Conservation (phyloP, 2,329 filamentous ascomycete genomes). For the Akanthomyces muscarius region DNA sequence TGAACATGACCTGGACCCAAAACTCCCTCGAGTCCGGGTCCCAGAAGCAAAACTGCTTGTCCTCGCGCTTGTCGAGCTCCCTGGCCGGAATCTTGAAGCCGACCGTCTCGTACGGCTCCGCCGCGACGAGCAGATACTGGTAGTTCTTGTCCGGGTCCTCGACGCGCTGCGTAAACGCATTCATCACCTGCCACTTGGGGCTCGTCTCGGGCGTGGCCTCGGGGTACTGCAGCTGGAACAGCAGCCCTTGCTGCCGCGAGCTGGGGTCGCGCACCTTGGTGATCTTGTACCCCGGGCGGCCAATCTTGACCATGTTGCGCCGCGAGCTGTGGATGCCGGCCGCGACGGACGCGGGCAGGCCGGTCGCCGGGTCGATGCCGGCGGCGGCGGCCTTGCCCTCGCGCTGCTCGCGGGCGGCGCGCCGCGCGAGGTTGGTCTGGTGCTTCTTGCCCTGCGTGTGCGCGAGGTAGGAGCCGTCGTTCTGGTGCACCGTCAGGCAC, state of each 20-base stretch:
- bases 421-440: constrained; percentile 94
- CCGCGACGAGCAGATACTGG: constrained; percentile 92
- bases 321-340: constrained; percentile 65
- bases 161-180: constrained; percentile 90
- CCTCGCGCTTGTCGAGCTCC: constrained; percentile 86
- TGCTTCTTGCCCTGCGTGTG: constrained; percentile 99
- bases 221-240: constrained; percentile 96
- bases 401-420: constrained; percentile 91
- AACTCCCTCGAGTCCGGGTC: constrained; percentile 95
- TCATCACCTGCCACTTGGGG: constrained; percentile 94
- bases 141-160: constrained; percentile 92
- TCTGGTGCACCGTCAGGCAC: constrained; percentile 96
- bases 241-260: constrained; percentile 79
- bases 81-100: constrained; percentile 92
- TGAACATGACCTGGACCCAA: constrained; percentile 96
- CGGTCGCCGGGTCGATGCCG: constrained; percentile 60
- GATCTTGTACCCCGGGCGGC: constrained; percentile 94
- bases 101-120: constrained; percentile 97
- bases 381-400: constrained; percentile 63
- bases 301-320: constrained; percentile 89
- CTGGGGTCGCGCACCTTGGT: constrained; percentile 90
- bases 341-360: constrained; percentile 69
- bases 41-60: constrained; percentile 89
- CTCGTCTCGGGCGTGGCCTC: constrained; percentile 73
- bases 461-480: constrained; percentile 96